Percentiles rank a stretch among this genome's conserved stretches.
phyloP scores from a whole-genome alignment of 768 basidiomycete genomes.

The Phlebiopsis gigantea region DNA sequence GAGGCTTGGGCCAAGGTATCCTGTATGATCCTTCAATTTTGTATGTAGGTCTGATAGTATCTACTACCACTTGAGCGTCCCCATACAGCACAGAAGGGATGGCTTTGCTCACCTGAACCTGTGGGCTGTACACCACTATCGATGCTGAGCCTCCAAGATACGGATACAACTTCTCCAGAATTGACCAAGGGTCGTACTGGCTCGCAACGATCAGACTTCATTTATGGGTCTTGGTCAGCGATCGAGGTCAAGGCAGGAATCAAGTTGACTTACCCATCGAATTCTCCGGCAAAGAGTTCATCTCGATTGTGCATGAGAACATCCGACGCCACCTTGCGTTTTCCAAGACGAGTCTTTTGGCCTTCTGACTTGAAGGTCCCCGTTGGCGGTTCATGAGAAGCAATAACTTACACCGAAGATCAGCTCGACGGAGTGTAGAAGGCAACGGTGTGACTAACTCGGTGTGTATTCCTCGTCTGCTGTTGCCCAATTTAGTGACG shows the following conservation, averaged over 20 bases:
- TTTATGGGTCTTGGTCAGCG: background rate
- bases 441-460: conserved; percentile 32
- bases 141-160: conserved; percentile 84
- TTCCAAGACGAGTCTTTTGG: conserved; percentile 65
- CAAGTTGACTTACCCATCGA: conserved; percentile 63
- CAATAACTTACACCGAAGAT: conserved; percentile 38
- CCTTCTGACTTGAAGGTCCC: conserved; percentile 66
- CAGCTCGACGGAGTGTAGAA: background rate
- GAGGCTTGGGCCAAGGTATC: conserved; percentile 72
- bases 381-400: conserved; percentile 51
- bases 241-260: background rate
- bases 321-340: conserved; percentile 70
- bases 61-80: conserved; percentile 29
- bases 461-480: conserved; percentile 73
- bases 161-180: conserved; percentile 66
- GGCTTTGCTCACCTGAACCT: conserved; percentile 52
- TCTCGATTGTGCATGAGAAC: conserved; percentile 58
- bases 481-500: conserved; percentile 87
- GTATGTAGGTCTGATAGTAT: conserved; percentile 73
- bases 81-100: conserved; percentile 1
- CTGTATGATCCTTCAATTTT: conserved; percentile 57
- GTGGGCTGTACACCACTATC: conserved; percentile 82
- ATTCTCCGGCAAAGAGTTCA: conserved; percentile 82
- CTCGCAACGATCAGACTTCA: conserved; percentile 72
- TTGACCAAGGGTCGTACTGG: conserved; percentile 79